Evolutionary conservation across 768 basidiomycete species (phyloP).

Genomic region (Hericium alpestre): DNA sequence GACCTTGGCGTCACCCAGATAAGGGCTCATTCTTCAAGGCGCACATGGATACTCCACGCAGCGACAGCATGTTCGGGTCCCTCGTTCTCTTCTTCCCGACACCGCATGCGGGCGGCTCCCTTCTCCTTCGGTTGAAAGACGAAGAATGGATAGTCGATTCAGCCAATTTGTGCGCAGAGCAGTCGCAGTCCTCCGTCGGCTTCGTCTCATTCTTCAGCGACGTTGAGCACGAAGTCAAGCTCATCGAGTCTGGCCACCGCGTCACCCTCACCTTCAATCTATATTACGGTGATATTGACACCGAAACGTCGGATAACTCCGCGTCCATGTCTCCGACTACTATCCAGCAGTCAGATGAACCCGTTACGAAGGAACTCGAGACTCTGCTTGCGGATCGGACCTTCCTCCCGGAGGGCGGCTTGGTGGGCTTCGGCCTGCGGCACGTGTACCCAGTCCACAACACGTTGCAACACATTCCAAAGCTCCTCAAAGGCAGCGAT

Average conservation of each 20-base stretch:
- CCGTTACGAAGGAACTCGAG: neutral
- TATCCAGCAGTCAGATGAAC: neutral
- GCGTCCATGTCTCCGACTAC: neutral
- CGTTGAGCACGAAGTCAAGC: conserved; percentile 30
- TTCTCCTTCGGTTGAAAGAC: conserved; percentile 30
- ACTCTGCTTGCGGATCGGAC: conserved; percentile 7
- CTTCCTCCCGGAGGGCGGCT: conserved; percentile 24
- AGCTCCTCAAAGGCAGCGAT: conserved; percentile 13
- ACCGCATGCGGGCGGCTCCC: conserved; percentile 14
- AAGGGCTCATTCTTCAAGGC: conserved; percentile 29
- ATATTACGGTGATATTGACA: conserved; percentile 5
- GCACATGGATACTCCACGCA: conserved; percentile 37
- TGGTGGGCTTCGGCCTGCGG: conserved; percentile 25
- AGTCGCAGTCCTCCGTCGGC: neutral
- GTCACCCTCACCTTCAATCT: conserved; percentile 35
- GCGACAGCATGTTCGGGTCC: conserved; percentile 25
- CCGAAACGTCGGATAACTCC: neutral
- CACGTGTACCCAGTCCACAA: conserved; percentile 23
- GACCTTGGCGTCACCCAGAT: neutral
- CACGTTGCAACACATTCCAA: neutral
- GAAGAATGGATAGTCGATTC: conserved; percentile 5
- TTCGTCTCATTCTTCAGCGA: conserved; percentile 28
- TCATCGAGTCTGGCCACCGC: conserved; percentile 27
- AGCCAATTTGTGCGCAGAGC: neutral
- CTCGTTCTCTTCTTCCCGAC: conserved; percentile 13